Evolutionary conservation across 768 basidiomycete species (phyloP), one percentile per base, ranked within the genome.

Genomic region (Galerina marginata): DNA sequence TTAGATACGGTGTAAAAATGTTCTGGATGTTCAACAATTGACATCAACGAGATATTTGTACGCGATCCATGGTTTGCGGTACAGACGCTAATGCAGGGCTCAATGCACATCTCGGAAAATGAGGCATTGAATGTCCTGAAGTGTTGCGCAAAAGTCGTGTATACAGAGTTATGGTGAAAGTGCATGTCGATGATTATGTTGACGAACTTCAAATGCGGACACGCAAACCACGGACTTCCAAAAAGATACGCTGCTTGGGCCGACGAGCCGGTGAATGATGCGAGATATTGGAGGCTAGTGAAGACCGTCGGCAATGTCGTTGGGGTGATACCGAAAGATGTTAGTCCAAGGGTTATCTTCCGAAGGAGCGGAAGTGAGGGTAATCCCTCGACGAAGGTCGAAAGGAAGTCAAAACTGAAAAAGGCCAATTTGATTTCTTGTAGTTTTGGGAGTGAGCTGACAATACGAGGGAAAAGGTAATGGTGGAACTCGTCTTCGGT

Each of bases 211-310:
- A 60, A 25, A 37, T 9, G 25, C 9, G 59, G 51, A 29, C 29
- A 54, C 16, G 23, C 4, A 14, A 54, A 14, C 15, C 40, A 36
- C 51, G 37, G 37, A 1, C 47, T 56, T n/a, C 23, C 33, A 37
- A 64, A 45, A 36, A 64, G 36, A 38, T 58, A 61, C 9, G 56
- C 52, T 6, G 59, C 57, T 50, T 64, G 63, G n/a, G 61, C 56
- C n/a, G 53, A 33, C 11, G 52, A 64, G 33, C 56, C 63, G 1
- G 59, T 64, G 43, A 64, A 61, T 37, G 59, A 49, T 2, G 40
- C 23, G 5, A 64, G 60, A 51, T 58, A 29, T 3, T 11, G 14
- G 7, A 64, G 43, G 33, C 9, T 20, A 4, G 48, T 23, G 2
- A 36, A 54, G 6, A 52, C 36, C 37, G 42, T 37, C 10, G 43